A percentile compares a stretch with the other conserved stretches of the same genome.
These are phyloP conservation scores for Cyberlindnera americana DNA, from an alignment of 805 yeast species.

Conservation along the genomic window DNA sequence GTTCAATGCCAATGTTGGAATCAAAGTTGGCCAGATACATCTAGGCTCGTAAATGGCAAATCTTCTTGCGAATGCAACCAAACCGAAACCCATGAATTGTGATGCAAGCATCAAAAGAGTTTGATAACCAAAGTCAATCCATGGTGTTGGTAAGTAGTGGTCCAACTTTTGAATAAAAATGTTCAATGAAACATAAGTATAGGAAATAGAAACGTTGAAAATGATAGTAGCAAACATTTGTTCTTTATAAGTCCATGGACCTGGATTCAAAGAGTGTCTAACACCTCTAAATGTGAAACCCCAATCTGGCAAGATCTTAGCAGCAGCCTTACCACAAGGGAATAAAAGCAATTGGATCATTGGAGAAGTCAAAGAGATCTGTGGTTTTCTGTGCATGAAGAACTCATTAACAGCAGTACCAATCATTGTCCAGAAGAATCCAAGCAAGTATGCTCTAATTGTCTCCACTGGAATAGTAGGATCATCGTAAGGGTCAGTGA, in stretches of 20 bases:
- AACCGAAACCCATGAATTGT: slow-evolving; percentile 62
- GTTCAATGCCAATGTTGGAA: slow-evolving; percentile 49
- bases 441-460: slow-evolving; percentile 36
- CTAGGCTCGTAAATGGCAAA: slow-evolving; percentile 48
- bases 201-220: slow-evolving; percentile 34
- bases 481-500: slow-evolving; percentile 52
- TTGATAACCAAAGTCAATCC: slow-evolving; percentile 48
- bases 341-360: slow-evolving; percentile 43
- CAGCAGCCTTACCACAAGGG: slow-evolving; percentile 41
- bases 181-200: slow-evolving; percentile 34
- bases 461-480: slow-evolving; percentile 47
- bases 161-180: slow-evolving; percentile 31
- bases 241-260: slow-evolving; percentile 62
- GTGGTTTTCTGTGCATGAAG: slow-evolving; percentile 51
- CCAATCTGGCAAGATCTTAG: slow-evolving; percentile 42
- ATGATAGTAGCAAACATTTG: slow-evolving; percentile 58
- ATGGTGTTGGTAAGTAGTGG: slow-evolving; percentile 26
- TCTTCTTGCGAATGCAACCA: slow-evolving; percentile 59
- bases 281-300: slow-evolving; percentile 37
- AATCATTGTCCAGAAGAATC: slow-evolving; percentile 43
- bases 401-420: slow-evolving; percentile 55
- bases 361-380: slow-evolving; percentile 39
- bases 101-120: slow-evolving; percentile 48
- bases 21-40: slow-evolving; percentile 51
- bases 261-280: slow-evolving; percentile 47